Percentiles rank a stretch among this genome's conserved stretches.
phyloP scores from a whole-genome alignment of 75 land plant genomes.

The Azolla pinnata region DNA sequence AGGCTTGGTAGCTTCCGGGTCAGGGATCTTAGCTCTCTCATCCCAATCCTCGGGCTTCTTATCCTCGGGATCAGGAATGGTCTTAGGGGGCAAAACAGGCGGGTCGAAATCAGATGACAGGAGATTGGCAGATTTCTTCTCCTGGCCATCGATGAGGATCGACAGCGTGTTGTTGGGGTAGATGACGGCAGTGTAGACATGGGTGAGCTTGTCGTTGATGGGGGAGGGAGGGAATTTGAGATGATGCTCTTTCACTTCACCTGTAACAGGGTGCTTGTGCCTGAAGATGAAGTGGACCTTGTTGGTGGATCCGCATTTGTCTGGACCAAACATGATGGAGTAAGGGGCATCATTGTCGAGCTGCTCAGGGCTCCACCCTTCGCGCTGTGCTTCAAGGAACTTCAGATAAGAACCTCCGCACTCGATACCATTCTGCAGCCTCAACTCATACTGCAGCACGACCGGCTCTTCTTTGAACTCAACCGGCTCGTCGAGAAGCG shows the following conservation, averaged over 20 bases:
- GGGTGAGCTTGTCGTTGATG: slow-evolving; percentile 67
- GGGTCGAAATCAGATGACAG: slow-evolving; percentile 75
- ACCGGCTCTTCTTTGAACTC: slow-evolving; percentile 48
- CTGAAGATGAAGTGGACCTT: slow-evolving; percentile 90
- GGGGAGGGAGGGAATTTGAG: slow-evolving; percentile 77
- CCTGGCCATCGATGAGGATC: slow-evolving; percentile 76
- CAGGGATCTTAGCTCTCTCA: slow-evolving; percentile 86
- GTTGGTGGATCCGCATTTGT: slow-evolving; percentile 91
- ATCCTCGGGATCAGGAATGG: slow-evolving; percentile 78
- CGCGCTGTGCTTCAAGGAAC: slow-evolving; percentile 69
- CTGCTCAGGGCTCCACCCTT: slow-evolving; percentile 60
- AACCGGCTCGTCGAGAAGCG: slow-evolving; percentile 43
- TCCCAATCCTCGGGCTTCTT: slow-evolving; percentile 97
- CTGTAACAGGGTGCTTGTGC: slow-evolving; percentile 78
- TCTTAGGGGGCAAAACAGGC: slow-evolving; percentile 62
- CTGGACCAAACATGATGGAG: slow-evolving; percentile 96
- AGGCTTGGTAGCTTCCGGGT: slow-evolving; percentile 71
- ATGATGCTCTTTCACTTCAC: slow-evolving; percentile 73
- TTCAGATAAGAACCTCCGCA: slow-evolving; percentile 95
- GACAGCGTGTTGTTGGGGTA: slow-evolving; percentile 52
- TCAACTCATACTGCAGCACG: slow-evolving; percentile 70
- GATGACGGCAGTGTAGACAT: slow-evolving; percentile 84
- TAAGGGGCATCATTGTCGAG: slow-evolving; percentile 86
- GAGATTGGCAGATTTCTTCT: slow-evolving; percentile 62
- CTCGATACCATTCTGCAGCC: slow-evolving; percentile 87